These are phyloP conservation scores for Monosporascus sp. DNA, from an alignment of 2,329 filamentous ascomycete genomes.

Conservation along the genomic window DNA sequence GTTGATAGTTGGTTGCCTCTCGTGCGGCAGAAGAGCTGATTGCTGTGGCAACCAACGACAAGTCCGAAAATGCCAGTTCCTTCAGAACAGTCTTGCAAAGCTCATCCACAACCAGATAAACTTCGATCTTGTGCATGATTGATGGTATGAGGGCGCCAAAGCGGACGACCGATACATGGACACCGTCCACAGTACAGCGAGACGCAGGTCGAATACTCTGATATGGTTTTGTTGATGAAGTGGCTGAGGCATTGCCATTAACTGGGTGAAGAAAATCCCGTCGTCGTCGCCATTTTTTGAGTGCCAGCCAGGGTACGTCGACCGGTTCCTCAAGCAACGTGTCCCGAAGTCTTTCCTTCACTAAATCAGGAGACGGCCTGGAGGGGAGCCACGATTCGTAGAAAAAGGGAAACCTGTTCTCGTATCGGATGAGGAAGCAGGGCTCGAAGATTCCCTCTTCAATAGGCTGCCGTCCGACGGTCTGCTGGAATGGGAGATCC, in stretches of 20 bases:
- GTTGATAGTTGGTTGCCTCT: slow-evolving; percentile 67
- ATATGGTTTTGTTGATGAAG: slow-evolving; percentile 34
- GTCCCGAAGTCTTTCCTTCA: slow-evolving; percentile 30
- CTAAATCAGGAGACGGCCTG: slow-evolving; percentile 38
- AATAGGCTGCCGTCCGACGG: slow-evolving; percentile 11
- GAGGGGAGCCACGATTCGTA: slow-evolving; percentile 35
- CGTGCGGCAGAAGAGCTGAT: slow-evolving; percentile 61
- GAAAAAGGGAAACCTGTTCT: slow-evolving; percentile 30
- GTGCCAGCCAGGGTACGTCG: slow-evolving; percentile 43
- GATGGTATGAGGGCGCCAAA: slow-evolving; percentile 65
- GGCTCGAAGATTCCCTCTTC: slow-evolving; percentile 17
- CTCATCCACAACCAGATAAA: slow-evolving; percentile 55
- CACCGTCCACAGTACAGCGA: slow-evolving; percentile 44
- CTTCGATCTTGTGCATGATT: slow-evolving; percentile 65
- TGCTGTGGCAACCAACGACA: slow-evolving; percentile 58
- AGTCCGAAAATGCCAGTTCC: slow-evolving; percentile 47
- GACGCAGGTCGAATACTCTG: slow-evolving; percentile 38
- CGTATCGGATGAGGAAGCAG: slow-evolving; percentile 37
- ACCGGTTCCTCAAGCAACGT: slow-evolving; percentile 34
- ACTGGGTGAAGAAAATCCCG: slow-evolving; percentile 53
- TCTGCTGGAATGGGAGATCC: slow-evolving; percentile 16
- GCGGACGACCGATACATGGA: slow-evolving; percentile 39
- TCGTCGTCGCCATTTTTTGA: slow-evolving; percentile 48
- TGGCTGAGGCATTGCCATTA: slow-evolving; percentile 1
- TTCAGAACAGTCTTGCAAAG: slow-evolving; percentile 52